Evolutionary conservation across 2,329 filamentous ascomycete species (phyloP).

Genomic region (Tolypocladium endophyticum): DNA sequence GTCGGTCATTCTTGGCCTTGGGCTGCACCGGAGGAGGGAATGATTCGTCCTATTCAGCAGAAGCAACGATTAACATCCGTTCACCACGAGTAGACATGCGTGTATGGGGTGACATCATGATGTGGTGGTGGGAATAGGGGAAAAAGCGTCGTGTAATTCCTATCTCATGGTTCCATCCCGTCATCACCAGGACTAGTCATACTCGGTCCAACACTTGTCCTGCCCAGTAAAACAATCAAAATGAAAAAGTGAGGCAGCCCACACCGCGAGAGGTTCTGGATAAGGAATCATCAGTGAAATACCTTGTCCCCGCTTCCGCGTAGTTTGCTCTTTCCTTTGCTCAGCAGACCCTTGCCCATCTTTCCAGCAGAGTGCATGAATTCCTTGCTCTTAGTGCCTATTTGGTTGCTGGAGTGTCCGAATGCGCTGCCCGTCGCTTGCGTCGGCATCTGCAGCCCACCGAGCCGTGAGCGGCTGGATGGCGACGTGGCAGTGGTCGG

Average conservation of each 20-base stretch:
- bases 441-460: conserved; percentile 22
- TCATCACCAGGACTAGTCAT: conserved; percentile 11
- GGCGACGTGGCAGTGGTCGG: conserved; percentile 14
- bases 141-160: conserved; percentile 28
- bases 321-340: conserved; percentile 82
- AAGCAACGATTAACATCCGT: conserved; percentile 21
- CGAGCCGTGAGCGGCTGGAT: conserved; percentile 24
- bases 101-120: conserved; percentile 8
- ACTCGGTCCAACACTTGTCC: conserved; percentile 17
- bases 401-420: conserved; percentile 47
- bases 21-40: conserved; percentile 21
- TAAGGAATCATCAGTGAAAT: conserved; percentile 54
- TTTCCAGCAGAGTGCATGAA: conserved; percentile 78
- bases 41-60: conserved; percentile 23
- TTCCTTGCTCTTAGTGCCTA: conserved; percentile 80
- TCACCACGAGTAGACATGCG: conserved; percentile 15
- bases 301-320: conserved; percentile 71
- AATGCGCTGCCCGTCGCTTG: conserved; percentile 34
- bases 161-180: conserved; percentile 27
- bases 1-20: conserved; percentile 27
- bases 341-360: conserved; percentile 82
- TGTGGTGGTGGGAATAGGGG: conserved; percentile 1
- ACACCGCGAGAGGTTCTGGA: conserved; percentile 11
- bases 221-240: conserved; percentile 9
- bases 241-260: conserved; percentile 5